Evolutionary conservation across 768 basidiomycete genomes (phyloP), one percentile per base, ranked within the genome.

Genomic region (Hemileccinum impolitum): DNA sequence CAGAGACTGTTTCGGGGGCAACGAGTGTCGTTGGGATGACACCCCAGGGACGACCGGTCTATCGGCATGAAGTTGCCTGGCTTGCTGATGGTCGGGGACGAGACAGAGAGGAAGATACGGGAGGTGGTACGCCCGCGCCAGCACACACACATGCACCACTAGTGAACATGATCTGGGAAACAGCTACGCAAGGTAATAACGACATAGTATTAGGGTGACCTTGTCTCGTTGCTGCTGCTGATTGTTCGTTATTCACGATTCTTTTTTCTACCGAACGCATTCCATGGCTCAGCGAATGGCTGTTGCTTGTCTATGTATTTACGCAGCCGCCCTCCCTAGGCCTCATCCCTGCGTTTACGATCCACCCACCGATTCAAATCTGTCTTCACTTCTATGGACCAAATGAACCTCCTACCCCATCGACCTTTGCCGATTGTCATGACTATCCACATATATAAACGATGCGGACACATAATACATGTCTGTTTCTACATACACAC

Each of bases 1-100:
- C 67, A 7, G 67, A 69, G 52, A 69, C 67, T 11, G 65, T 67
- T 8, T 69, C 66, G 4, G 66, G 66, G 3, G 63, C 61, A 32
- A 58, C 65, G 43, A 55, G 54, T 12, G 56, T 60, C 8, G 40
- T 62, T 34, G 64, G 55, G 39, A 52, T 61, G 61, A 64, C 64
- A 1, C 62, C 57, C 1, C 62, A 61, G 9, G 64, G 64, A 4
- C 59, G 64, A 26, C 54, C 58, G 1, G 57, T 66, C 25, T 66
- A 65, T 47, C 64, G 64, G 4, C 63, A 64, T 13, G 63, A 65
- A 23, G 57, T 65, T 17, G 23, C 56, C 2, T 65, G 64, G 64
- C 56, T 62, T 11, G 47, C 58, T 21, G 64, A 62, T 36, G 51
- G 49, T 13, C 52, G 58, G 12, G 55, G 31, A 28, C 52, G 53